Percentiles rank a stretch among this genome's conserved stretches.
Evolutionary conservation across 345 rosid species (phyloP).

Genomic region (Aurinia saxatilis): DNA sequence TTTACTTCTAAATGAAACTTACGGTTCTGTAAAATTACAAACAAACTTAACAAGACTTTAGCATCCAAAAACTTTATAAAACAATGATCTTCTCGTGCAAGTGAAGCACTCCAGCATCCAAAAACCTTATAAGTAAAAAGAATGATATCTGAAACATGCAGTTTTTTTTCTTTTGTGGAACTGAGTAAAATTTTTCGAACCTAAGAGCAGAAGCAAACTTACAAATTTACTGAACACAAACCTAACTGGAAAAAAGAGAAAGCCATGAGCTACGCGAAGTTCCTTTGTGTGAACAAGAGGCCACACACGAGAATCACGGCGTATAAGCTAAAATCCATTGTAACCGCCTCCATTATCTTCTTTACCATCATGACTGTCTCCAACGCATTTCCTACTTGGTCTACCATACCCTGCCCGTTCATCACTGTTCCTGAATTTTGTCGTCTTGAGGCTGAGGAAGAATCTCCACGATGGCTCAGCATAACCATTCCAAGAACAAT

Average conservation of each 20-base stretch:
- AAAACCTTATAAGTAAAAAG: background rate
- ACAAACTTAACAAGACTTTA: background rate
- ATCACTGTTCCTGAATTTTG: conserved; percentile 23
- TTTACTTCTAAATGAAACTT: background rate
- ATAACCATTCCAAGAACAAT: conserved; percentile 42
- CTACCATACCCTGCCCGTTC: conserved; percentile 39
- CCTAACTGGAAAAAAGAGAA: background rate
- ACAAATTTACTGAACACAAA: background rate
- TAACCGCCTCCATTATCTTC: conserved; percentile 57
- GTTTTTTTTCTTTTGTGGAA: background rate
- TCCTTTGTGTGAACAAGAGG: conserved; percentile 31
- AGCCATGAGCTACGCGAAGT: conserved; percentile 2
- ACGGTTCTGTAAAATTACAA: background rate
- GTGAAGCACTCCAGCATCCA: background rate
- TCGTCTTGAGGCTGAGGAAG: conserved; percentile 15
- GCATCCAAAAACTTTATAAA: background rate
- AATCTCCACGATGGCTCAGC: conserved; percentile 21
- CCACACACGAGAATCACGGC: conserved; percentile 51
- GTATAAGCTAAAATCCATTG: conserved; percentile 68
- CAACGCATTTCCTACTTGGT: conserved; percentile 54
- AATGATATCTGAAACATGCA: background rate
- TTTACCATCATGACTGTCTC: conserved; percentile 51
- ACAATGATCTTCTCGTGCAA: background rate
- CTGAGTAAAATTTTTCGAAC: background rate
- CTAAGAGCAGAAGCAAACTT: background rate